phyloP scores from a whole-genome alignment of 768 basidiomycete species.

The Tulasnella sp. region DNA sequence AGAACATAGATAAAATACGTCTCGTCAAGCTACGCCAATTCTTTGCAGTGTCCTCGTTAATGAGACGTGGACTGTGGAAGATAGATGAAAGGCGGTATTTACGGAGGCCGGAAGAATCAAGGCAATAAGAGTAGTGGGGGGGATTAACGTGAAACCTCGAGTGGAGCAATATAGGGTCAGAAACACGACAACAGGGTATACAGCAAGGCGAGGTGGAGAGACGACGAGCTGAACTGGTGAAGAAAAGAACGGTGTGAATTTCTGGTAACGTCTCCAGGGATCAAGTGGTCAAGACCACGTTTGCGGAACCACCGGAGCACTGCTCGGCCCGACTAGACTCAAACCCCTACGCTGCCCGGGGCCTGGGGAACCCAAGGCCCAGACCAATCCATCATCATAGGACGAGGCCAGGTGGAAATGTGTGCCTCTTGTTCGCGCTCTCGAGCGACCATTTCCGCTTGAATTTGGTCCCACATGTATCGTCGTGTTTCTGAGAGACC shows the following conservation, averaged over 20 bases:
- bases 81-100: background rate
- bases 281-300: background rate
- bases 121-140: background rate
- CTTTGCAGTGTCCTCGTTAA: background rate
- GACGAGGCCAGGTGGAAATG: background rate
- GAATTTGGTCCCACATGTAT: conserved; percentile 1
- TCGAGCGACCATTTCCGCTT: conserved; percentile 1
- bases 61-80: background rate
- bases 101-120: background rate
- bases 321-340: background rate
- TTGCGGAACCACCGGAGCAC: background rate
- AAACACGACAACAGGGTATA: background rate
- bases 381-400: background rate
- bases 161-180: background rate
- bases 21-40: background rate
- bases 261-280: background rate
- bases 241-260: background rate
- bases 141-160: background rate
- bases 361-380: background rate
- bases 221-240: background rate
- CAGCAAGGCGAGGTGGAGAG: background rate
- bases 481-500: background rate
- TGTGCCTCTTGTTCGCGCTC: background rate
- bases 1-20: conserved; percentile 2
- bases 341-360: background rate